Evolutionary conservation across 768 basidiomycete genomes (phyloP).

Genomic region (Termitomyces sp.): DNA sequence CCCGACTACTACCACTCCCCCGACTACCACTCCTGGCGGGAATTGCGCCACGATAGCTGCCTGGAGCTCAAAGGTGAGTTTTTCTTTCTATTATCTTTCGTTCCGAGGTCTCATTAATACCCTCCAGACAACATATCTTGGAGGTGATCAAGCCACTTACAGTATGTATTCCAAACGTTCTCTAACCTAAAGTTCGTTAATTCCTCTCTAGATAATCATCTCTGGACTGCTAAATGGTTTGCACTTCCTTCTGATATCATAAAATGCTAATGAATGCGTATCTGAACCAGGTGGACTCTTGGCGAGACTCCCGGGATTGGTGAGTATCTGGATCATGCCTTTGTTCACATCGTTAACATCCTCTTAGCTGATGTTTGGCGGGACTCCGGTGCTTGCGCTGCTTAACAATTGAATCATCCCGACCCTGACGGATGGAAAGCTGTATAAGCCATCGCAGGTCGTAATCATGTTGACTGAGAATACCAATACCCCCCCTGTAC

Average conservation of each 20-base stretch:
- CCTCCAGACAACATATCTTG: conserved; percentile 35
- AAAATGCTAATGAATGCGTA: neutral
- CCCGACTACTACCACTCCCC: conserved; percentile 15
- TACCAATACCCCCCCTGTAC: neutral
- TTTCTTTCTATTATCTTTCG: neutral
- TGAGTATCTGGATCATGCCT: conserved; percentile 19
- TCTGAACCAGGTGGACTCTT: conserved; percentile 40
- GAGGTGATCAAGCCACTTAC: conserved; percentile 40
- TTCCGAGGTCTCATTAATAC: neutral
- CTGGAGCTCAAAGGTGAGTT: conserved; percentile 39
- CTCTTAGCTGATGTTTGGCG: conserved; percentile 48
- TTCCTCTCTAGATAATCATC: conserved; percentile 32
- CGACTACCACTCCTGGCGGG: conserved; percentile 23
- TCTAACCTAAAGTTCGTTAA: neutral
- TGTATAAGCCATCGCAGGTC: too few relatives aligned
- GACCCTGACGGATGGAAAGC: neutral
- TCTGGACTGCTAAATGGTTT: conserved; percentile 56
- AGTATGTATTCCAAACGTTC: conserved; percentile 21
- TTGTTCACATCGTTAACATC: neutral
- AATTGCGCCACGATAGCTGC: conserved; percentile 36
- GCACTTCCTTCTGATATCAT: neutral
- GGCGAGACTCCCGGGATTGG: conserved; percentile 51
- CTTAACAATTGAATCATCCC: neutral
- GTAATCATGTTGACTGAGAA: neutral
- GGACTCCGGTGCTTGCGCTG: conserved; percentile 37